These are phyloP conservation scores for Mytilinidion resinicola DNA, from an alignment of 495 filamentous ascomycete genomes.

Conservation along the genomic window DNA sequence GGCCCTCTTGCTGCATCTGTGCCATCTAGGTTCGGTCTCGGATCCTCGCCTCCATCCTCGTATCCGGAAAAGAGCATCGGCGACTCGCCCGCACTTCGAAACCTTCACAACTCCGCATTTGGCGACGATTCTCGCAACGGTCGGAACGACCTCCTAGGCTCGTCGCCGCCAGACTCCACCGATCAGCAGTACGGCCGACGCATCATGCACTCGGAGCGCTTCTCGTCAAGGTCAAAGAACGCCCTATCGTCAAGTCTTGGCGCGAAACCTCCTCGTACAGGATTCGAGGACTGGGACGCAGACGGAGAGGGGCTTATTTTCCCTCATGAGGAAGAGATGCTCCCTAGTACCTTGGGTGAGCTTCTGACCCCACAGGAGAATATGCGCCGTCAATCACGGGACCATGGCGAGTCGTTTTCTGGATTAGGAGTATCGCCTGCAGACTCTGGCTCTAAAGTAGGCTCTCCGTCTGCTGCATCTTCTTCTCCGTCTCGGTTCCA, in stretches of 20 bases:
- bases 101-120: slow-evolving; percentile 78
- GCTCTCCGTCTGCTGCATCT: slow-evolving; percentile 58
- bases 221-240: slow-evolving; percentile 58
- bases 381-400: slow-evolving; percentile 72
- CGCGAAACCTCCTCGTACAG: slow-evolving; percentile 43
- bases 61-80: slow-evolving; percentile 49
- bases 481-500: slow-evolving; percentile 85
- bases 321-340: slow-evolving; percentile 86
- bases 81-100: slow-evolving; percentile 68
- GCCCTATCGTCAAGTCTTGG: slow-evolving; percentile 72
- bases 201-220: slow-evolving; percentile 79
- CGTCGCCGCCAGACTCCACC: slow-evolving; percentile 55
- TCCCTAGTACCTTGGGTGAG: slow-evolving; percentile 82
- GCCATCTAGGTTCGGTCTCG: slow-evolving; percentile 84
- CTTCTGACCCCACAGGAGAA: slow-evolving; percentile 88
- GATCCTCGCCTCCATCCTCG: slow-evolving; percentile 72
- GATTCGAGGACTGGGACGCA: slow-evolving; percentile 70
- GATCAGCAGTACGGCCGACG: slow-evolving; percentile 64
- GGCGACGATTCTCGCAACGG: slow-evolving; percentile 50
- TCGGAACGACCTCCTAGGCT: slow-evolving; percentile 47
- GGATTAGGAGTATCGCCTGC: slow-evolving; percentile 47
- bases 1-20: slow-evolving; percentile 90
- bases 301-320: slow-evolving; percentile 47
- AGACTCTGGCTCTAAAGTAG: slow-evolving; percentile 57
- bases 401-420: slow-evolving; percentile 50